These are phyloP conservation scores for Fusarium goolgardi DNA, from an alignment of 2,329 filamentous ascomycete genomes.

Conservation along the genomic window DNA sequence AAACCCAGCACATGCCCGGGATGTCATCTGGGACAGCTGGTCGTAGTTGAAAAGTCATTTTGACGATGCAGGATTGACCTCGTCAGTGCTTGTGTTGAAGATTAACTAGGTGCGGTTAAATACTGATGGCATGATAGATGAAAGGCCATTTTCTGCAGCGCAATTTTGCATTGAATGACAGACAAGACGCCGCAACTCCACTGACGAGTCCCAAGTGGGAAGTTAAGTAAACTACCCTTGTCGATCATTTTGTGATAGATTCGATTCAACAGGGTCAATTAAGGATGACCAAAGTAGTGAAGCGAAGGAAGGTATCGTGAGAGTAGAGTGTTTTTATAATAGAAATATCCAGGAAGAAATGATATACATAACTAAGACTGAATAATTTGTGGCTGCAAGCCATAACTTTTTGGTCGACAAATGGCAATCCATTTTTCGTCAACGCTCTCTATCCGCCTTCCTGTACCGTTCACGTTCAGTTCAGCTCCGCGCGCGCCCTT, in stretches of 20 bases:
- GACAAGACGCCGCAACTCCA: constrained; percentile 12
- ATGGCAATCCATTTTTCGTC: not conserved
- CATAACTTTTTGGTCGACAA: not conserved
- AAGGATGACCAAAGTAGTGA: not conserved
- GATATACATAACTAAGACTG: not conserved
- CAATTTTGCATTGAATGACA: constrained; percentile 3
- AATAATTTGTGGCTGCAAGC: not conserved
- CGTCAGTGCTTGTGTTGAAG: not conserved
- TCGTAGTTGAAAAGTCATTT: constrained; percentile 51
- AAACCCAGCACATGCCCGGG: constrained; percentile 55
- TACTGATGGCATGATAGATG: not conserved
- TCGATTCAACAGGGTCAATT: not conserved
- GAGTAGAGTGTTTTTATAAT: not conserved
- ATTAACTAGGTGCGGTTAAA: not conserved
- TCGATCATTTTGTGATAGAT: constrained; percentile 8
- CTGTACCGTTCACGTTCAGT: not conserved
- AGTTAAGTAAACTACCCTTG: constrained; percentile 11
- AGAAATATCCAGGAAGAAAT: not conserved
- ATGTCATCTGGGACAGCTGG: constrained; percentile 56
- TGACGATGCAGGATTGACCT: not conserved
- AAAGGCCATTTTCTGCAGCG: not conserved
- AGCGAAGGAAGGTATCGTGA: not conserved
- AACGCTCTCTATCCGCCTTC: not conserved
- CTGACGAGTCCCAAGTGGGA: constrained; percentile 20
- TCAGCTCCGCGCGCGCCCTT: constrained; percentile 38